A percentile compares a stretch with the other conserved stretches of the same genome.
Evolutionary conservation across 2,329 filamentous ascomycete genomes (phyloP).

Genomic region (Talaromyces sp.): DNA sequence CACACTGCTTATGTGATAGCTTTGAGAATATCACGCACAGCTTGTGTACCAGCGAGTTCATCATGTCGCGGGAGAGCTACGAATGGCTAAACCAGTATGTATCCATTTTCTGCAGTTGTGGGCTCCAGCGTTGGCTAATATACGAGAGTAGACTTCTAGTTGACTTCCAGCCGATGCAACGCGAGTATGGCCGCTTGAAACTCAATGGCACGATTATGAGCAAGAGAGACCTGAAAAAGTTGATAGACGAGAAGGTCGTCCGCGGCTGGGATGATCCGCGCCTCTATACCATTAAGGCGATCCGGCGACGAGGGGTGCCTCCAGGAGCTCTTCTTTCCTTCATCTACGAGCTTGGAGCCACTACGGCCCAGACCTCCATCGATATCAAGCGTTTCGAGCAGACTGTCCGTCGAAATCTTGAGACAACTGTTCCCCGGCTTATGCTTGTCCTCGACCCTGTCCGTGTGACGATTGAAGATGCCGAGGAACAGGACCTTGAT

Average conservation of each 20-base stretch:
- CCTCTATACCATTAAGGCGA: slow-evolving; percentile 78
- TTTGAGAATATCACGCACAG: slow-evolving; percentile 90
- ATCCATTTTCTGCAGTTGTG: no score
- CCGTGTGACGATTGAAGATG: slow-evolving; percentile 63
- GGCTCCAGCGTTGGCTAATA: no score
- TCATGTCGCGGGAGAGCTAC: slow-evolving; percentile 77
- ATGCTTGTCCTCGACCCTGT: slow-evolving; percentile 87
- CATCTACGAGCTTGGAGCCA: slow-evolving; percentile 86
- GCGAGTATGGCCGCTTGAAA: slow-evolving; percentile 76
- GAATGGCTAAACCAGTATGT: slow-evolving; percentile 67
- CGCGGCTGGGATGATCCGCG: slow-evolving; percentile 88
- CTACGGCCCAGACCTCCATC: slow-evolving; percentile 75
- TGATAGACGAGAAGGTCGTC: slow-evolving; percentile 72
- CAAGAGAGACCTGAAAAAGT: slow-evolving; percentile 74
- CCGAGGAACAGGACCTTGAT: no score
- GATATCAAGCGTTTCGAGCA: slow-evolving; percentile 76
- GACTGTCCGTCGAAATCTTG: slow-evolving; percentile 77
- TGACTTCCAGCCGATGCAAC: slow-evolving; percentile 94
- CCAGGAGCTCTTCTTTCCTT: slow-evolving; percentile 86
- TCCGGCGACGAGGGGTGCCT: slow-evolving; percentile 78
- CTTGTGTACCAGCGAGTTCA: slow-evolving; percentile 89
- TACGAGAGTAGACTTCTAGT: no score
- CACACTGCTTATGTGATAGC: no score
- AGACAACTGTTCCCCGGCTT: slow-evolving; percentile 78
- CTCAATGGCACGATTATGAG: slow-evolving; percentile 80